Evolutionary conservation across 2,329 filamentous ascomycete genomes (phyloP).

Genomic region (Bimuria novae-zelandiae): DNA sequence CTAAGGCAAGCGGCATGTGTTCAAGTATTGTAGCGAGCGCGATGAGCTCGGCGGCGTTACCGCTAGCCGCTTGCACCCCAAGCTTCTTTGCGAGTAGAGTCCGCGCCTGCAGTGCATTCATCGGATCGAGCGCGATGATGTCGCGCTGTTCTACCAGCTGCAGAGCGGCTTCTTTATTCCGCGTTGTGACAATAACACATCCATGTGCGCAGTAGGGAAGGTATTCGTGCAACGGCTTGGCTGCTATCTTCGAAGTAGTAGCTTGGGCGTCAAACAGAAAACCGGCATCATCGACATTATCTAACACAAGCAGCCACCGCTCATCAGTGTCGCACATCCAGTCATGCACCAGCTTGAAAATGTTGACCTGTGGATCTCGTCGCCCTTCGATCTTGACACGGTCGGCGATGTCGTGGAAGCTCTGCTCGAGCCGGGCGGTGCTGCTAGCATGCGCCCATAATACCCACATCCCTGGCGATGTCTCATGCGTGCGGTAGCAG

Average conservation of each 20-base stretch:
- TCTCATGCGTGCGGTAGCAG: conserved; percentile 11
- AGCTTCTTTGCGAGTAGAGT: conserved; percentile 15
- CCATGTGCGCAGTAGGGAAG: conserved; percentile 15
- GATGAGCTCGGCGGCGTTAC: not conserved
- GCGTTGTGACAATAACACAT: conserved; percentile 17
- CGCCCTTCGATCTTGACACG: conserved; percentile 12
- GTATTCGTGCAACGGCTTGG: conserved; percentile 1
- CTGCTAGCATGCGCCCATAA: conserved; percentile 17
- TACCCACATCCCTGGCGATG: conserved; percentile 15
- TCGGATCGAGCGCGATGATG: conserved; percentile 14
- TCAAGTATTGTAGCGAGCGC: conserved; percentile 34
- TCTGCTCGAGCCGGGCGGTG: conserved; percentile 20
- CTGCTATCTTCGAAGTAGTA: not conserved
- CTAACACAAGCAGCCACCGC: conserved; percentile 18
- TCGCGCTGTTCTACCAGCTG: conserved; percentile 14
- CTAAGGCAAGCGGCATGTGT: conserved; percentile 41
- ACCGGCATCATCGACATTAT: conserved; percentile 17
- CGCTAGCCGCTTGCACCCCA: not conserved
- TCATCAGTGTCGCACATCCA: conserved; percentile 18
- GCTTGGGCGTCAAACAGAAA: not conserved
- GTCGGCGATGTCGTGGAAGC: conserved; percentile 18
- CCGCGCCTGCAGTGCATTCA: conserved; percentile 12
- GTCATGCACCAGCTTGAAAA: conserved; percentile 19
- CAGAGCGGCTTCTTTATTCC: conserved; percentile 11
- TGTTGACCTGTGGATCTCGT: conserved; percentile 14